A percentile compares a stretch with the other conserved stretches of the same genome.
Evolutionary conservation across 139 green algal genomes (phyloP).

Genomic region (Picochlorum sp.): DNA sequence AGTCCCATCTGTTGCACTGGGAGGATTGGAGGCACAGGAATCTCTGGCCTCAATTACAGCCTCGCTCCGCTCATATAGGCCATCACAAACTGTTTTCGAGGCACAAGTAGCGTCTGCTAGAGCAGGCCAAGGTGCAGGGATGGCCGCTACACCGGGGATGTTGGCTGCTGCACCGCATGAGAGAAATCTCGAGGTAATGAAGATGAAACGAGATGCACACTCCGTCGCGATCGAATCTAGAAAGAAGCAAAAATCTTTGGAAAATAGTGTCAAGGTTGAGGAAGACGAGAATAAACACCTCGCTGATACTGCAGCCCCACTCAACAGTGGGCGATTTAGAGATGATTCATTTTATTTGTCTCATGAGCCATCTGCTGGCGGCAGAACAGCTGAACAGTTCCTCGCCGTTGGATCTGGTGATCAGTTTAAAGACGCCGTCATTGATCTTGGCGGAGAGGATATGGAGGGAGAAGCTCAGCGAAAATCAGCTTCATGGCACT

Average conservation of each 20-base stretch:
- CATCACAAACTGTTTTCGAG: slow-evolving; percentile 80
- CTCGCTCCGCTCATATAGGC: slow-evolving; percentile 63
- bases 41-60: slow-evolving; percentile 56
- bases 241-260: neutral
- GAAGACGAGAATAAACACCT: slow-evolving; percentile 1
- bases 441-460: slow-evolving; percentile 77
- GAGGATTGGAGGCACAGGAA: slow-evolving; percentile 44
- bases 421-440: slow-evolving; percentile 38
- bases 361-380: slow-evolving; percentile 14
- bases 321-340: slow-evolving; percentile 30
- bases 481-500: slow-evolving; percentile 47
- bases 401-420: slow-evolving; percentile 8
- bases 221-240: slow-evolving; percentile 33
- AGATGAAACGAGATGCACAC: slow-evolving; percentile 52
- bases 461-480: slow-evolving; percentile 8
- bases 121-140: slow-evolving; percentile 22
- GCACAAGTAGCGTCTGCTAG: slow-evolving; percentile 47
- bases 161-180: slow-evolving; percentile 27
- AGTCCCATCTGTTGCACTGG: slow-evolving; percentile 31
- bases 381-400: slow-evolving; percentile 8
- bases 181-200: slow-evolving; percentile 56
- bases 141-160: slow-evolving; percentile 29
- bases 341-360: slow-evolving; percentile 49
- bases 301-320: slow-evolving; percentile 4
- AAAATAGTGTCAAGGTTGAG: slow-evolving; percentile 12